Evolutionary conservation across 208 protist genomes (phyloP).

Genomic region (Trypanosoma grayi): DNA sequence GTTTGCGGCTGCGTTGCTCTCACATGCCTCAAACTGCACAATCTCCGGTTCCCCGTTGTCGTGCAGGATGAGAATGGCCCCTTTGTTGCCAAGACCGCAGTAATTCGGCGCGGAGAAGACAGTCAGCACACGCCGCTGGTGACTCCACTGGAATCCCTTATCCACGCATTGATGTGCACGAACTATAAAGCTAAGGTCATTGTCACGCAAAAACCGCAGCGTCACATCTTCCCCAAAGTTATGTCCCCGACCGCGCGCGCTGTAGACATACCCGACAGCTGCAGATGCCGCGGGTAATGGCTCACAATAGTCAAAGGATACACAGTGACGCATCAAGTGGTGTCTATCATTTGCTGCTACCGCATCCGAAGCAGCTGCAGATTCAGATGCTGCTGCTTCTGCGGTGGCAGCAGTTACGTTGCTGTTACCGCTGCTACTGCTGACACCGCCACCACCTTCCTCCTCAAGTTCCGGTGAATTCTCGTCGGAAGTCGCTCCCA

Average conservation of each 20-base stretch:
- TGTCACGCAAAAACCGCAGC: constrained; percentile 94
- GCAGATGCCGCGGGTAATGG: constrained; percentile 22
- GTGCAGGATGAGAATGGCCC: constrained; percentile 92
- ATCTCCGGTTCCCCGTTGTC: constrained; percentile 35
- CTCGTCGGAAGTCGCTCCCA: background rate
- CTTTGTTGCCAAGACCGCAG: constrained; percentile 99
- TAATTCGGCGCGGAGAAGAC: constrained; percentile 99
- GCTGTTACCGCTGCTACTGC: background rate
- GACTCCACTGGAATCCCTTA: constrained; percentile 99
- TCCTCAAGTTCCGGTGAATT: background rate
- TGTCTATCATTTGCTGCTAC: too few relatives aligned
- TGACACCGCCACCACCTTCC: background rate
- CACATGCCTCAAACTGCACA: constrained; percentile 62
- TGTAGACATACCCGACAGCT: constrained; percentile 94
- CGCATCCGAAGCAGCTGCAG: too few relatives aligned
- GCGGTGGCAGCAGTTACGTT: background rate
- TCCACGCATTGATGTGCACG: constrained; percentile 98
- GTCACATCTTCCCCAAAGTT: constrained; percentile 98
- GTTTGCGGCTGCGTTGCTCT: constrained; percentile 1
- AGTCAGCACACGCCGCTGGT: constrained; percentile 97
- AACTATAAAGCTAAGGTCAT: constrained; percentile 97
- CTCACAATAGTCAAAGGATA: constrained; percentile 4
- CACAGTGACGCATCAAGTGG: background rate
- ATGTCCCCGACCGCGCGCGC: constrained; percentile 97
- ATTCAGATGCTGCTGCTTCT: too few relatives aligned